These are phyloP conservation scores for Linaria vulgaris DNA, from an alignment of 257 asterid genomes.

Conservation along the genomic window DNA sequence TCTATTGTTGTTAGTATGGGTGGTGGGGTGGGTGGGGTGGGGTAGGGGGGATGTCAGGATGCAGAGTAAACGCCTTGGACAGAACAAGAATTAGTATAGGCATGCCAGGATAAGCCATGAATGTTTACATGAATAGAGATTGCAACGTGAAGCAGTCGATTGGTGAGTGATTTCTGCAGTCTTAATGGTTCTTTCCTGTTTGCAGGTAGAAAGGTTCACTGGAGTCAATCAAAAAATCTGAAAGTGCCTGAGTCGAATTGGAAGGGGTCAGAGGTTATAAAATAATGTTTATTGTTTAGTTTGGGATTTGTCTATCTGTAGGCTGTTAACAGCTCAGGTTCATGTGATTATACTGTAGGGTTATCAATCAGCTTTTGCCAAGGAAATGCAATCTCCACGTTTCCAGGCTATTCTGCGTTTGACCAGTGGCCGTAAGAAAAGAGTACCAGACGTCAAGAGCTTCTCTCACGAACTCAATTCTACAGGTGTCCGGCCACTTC, in stretches of 20 bases:
- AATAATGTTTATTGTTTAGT: slow-evolving; percentile 1
- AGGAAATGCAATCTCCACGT: slow-evolving; percentile 97
- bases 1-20: no score
- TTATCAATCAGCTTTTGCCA: slow-evolving; percentile 62
- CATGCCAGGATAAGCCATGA: no score
- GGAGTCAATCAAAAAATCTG: slow-evolving; percentile 71
- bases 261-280: slow-evolving; percentile 64
- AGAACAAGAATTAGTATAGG: no score
- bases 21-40: no score
- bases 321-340: slow-evolving; percentile 33
- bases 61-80: background rate
- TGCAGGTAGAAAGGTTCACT: slow-evolving; percentile 61
- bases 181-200: slow-evolving; percentile 26
- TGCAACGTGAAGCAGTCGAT: background rate
- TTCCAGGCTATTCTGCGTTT: slow-evolving; percentile 86
- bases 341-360: slow-evolving; percentile 46
- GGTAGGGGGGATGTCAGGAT: background rate
- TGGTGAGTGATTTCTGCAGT: background rate
- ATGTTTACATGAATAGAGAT: no score
- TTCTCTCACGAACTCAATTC: slow-evolving; percentile 96
- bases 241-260: slow-evolving; percentile 48
- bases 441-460: slow-evolving; percentile 74
- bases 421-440: slow-evolving; percentile 75
- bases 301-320: slow-evolving; percentile 4
- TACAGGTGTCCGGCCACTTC: slow-evolving; percentile 89